A percentile compares a stretch with the other conserved stretches of the same genome.
phyloP scores from a whole-genome alignment of 441 rosid species.

The Populus hybrid region DNA sequence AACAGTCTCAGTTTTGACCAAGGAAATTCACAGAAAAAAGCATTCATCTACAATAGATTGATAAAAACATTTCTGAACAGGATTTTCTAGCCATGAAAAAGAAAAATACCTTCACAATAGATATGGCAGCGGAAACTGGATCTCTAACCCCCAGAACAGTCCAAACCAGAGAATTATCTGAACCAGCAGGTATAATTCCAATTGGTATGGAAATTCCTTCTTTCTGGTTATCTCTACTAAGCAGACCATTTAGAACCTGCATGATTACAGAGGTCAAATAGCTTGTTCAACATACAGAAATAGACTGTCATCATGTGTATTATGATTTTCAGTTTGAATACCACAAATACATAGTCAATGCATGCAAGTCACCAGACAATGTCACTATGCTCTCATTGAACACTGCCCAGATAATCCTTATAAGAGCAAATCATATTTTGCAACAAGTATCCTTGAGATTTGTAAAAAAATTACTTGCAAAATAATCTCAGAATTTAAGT shows the following conservation, averaged over 20 bases:
- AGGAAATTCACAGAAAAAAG: neutral
- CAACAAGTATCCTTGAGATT: no score
- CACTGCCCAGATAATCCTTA: no score
- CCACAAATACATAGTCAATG: no score
- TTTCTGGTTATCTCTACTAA: constrained; percentile 79
- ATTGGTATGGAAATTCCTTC: constrained; percentile 97
- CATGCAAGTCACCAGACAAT: no score
- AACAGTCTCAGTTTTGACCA: neutral
- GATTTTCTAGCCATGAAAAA: neutral
- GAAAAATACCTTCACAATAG: constrained; percentile 78
- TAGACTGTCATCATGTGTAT: no score
- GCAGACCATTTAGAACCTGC: constrained; percentile 94
- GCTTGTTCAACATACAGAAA: neutral
- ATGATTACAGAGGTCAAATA: constrained; percentile 19
- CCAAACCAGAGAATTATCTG: constrained; percentile 98
- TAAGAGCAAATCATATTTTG: no score
- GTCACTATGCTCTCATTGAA: no score
- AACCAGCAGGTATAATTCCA: constrained; percentile 98
- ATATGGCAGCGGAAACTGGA: constrained; percentile 88
- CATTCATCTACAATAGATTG: neutral
- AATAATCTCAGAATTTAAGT: no score
- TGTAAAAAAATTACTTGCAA: no score
- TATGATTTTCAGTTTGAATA: no score
- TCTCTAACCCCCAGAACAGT: constrained; percentile 97
- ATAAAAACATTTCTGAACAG: neutral